Evolutionary conservation across 1,284 basidiomycete genomes (phyloP), one percentile per base, ranked within the genome.

Genomic region (Ceratobasidium theobromae): DNA sequence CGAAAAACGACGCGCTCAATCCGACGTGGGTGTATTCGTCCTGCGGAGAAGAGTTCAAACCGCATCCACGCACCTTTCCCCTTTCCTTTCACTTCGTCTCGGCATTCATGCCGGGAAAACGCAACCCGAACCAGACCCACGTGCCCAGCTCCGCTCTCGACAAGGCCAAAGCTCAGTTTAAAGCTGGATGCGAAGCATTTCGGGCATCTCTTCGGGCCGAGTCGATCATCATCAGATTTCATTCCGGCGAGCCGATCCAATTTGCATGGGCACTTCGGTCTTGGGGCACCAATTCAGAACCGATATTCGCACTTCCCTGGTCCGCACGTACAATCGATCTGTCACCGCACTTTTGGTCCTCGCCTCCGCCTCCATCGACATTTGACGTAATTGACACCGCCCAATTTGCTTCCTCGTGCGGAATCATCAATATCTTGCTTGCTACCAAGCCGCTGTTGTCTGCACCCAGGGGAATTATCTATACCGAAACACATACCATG

Each of bases 331-430:
- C 0, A 71, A 74, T 4, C 66, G 76, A 49, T 78, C 23, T 53
- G 3, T 74, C 67, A 72, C 72, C 8, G 73, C 77, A 1, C 71
- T 80, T 51, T 54, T 69, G 1, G 62, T 67, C n/a, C 72, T 71
- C 6, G 55, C 53, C 11, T 72, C 11, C 32, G 12, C 52, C 43
- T 2, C 55, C 48, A n/a, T 23, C 45, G 0, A n/a, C 8, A 38
- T 86, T 85, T 74, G 76, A 83, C 53, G 76, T 84, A 48, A 81
- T 85, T 64, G 81, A 85, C 45, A 82, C 83, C 0, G 84, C 83
- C 12, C 21, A 84, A 83, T 66, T 68, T 84, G n/a, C 71, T 74
- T 14, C 84, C 70, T 77, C 81, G 58, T 40, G 81, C 1, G 83
- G 49, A 6, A 12, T 28, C 21, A 11, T 41, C 16, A 64, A 64